Percentiles rank a stretch among this genome's conserved stretches.
Conservation (phyloP, 108 stramenopile genomes). For the Chaetoceros tenuissimus region DNA sequence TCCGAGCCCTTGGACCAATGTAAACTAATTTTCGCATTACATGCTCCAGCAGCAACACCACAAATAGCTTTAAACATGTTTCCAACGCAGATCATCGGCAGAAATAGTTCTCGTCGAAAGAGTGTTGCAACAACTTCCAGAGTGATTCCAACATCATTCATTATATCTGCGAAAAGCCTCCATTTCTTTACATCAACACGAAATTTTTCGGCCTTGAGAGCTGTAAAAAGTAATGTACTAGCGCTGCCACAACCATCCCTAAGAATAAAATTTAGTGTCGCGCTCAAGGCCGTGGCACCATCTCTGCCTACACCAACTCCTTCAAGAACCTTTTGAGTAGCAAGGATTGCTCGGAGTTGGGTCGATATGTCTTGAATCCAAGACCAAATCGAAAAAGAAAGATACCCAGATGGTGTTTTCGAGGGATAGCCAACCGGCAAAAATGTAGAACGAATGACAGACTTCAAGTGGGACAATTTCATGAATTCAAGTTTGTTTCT, state of each 20-base stretch:
- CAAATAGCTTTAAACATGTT: slow-evolving; percentile 80
- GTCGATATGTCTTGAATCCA: slow-evolving; percentile 74
- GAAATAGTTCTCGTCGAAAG: slow-evolving; percentile 43
- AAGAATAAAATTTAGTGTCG: slow-evolving; percentile 67
- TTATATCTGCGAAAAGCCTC: slow-evolving; percentile 73
- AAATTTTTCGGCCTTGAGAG: slow-evolving; percentile 48
- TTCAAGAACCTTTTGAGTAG: slow-evolving; percentile 74
- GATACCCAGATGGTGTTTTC: slow-evolving; percentile 51
- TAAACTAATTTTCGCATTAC: slow-evolving; percentile 66
- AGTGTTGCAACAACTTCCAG: slow-evolving; percentile 54
- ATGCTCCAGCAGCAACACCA: slow-evolving; percentile 79
- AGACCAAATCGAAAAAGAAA: slow-evolving; percentile 45
- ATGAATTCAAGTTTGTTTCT: neutral
- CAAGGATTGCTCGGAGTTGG: slow-evolving; percentile 61
- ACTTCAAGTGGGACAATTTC: slow-evolving; percentile 5
- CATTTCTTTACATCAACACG: slow-evolving; percentile 67
- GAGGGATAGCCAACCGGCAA: slow-evolving; percentile 40
- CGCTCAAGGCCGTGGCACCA: slow-evolving; percentile 72
- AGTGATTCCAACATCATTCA: slow-evolving; percentile 75
- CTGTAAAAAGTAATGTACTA: slow-evolving; percentile 65
- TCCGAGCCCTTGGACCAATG: slow-evolving; percentile 69
- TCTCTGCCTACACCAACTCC: slow-evolving; percentile 73
- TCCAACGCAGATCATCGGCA: slow-evolving; percentile 53
- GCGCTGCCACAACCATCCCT: slow-evolving; percentile 80
- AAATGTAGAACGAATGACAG: slow-evolving; percentile 44